These are phyloP conservation scores for Nephelium lappaceum DNA, from an alignment of 345 rosid genomes.

Conservation along the genomic window DNA sequence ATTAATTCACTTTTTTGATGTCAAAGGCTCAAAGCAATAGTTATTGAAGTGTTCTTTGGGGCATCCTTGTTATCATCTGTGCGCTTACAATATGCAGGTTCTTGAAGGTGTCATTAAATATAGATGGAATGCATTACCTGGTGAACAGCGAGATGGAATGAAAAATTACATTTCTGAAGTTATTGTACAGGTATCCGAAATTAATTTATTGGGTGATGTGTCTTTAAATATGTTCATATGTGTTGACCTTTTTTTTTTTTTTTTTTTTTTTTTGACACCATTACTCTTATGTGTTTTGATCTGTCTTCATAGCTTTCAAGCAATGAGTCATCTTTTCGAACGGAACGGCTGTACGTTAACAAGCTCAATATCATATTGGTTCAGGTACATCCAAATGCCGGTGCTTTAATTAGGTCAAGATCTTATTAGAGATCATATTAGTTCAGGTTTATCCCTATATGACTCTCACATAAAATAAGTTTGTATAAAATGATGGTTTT, in stretches of 20 bases:
- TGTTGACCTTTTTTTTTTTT: not conserved
- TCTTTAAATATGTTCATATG: not conserved
- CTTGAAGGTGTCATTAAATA: conserved; percentile 98
- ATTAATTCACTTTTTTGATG: not conserved
- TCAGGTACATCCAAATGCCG: conserved; percentile 81
- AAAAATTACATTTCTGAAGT: conserved; percentile 98
- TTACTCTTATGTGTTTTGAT: conserved; percentile 14
- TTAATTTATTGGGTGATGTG: not conserved
- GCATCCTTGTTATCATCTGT: conserved; percentile 3
- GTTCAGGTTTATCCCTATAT: conserved; percentile 65
- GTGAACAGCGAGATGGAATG: conserved; percentile 98
- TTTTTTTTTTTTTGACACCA: not conserved
- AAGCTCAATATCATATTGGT: conserved; percentile 92
- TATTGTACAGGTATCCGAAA: conserved; percentile 76
- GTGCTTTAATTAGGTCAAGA: conserved; percentile 89
- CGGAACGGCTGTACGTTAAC: conserved; percentile 91
- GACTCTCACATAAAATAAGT: not conserved
- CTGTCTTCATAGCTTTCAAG: conserved; percentile 78
- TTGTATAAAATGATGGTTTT: not conserved
- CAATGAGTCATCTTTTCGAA: conserved; percentile 77
- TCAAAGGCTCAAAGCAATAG: not conserved
- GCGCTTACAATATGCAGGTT: conserved; percentile 52
- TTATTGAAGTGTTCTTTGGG: not conserved
- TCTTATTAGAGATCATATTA: conserved; percentile 87
- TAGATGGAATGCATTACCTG: conserved; percentile 98